phyloP scores from a whole-genome alignment of 2,329 filamentous ascomycete genomes.

The Thermochaetoides dissita region DNA sequence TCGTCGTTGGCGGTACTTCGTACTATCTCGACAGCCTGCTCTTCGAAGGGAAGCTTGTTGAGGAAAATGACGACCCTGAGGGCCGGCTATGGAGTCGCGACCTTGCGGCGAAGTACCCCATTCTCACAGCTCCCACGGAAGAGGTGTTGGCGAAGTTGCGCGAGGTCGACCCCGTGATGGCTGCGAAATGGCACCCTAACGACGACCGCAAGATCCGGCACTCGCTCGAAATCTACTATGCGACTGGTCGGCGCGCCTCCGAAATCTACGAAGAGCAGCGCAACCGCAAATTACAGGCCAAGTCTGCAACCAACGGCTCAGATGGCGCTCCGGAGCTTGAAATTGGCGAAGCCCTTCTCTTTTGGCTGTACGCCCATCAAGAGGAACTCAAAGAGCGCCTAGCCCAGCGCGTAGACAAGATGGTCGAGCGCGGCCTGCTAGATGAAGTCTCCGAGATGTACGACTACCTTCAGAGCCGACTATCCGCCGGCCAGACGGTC shows the following conservation, averaged over 20 bases:
- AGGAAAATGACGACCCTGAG: conserved; percentile 10
- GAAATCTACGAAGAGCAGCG: conserved; percentile 76
- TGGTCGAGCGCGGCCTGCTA: conserved; percentile 49
- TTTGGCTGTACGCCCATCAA: conserved; percentile 74
- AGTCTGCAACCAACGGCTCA: conserved; percentile 7
- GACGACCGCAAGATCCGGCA: conserved; percentile 80
- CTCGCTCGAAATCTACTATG: conserved; percentile 79
- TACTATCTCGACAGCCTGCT: conserved; percentile 88
- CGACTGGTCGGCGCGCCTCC: conserved; percentile 67
- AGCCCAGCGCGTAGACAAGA: conserved; percentile 65
- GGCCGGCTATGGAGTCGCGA: conserved; percentile 11
- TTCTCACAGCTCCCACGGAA: conserved; percentile 58
- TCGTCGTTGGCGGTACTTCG: conserved; percentile 86
- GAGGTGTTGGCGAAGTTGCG: conserved; percentile 57
- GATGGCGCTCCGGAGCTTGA: no score
- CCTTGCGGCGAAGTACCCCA: conserved; percentile 41
- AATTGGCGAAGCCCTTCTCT: conserved; percentile 49
- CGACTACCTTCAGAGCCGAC: conserved; percentile 22
- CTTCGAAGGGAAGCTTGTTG: conserved; percentile 58
- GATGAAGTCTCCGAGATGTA: conserved; percentile 35
- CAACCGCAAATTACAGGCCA: conserved; percentile 12
- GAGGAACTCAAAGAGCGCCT: conserved; percentile 56
- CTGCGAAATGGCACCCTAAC: conserved; percentile 82
- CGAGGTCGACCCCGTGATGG: conserved; percentile 81
- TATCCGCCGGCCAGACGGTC: conserved; percentile 35